Evolutionary conservation across 2,329 filamentous ascomycete species (phyloP).

Genomic region (Arthroderma sp.): DNA sequence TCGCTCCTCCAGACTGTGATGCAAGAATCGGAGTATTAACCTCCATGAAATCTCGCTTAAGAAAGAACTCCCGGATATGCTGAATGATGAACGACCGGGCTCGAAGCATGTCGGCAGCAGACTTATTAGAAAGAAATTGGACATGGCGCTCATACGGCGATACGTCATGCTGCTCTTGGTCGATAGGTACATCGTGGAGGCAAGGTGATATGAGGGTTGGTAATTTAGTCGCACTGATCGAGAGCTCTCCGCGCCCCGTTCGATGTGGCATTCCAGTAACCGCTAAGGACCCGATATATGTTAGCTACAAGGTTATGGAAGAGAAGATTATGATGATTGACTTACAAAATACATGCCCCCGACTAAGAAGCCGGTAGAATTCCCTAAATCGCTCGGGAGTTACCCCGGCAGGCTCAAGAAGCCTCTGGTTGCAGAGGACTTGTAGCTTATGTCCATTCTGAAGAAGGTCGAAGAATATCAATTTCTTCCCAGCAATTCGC

Average conservation of each 20-base stretch:
- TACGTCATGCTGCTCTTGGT: constrained; percentile 56
- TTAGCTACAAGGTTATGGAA: constrained; percentile 4
- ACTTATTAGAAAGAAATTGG: constrained; percentile 65
- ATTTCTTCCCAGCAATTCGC: constrained; percentile 58
- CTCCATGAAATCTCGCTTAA: constrained; percentile 62
- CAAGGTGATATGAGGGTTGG: constrained; percentile 64
- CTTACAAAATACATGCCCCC: constrained; percentile 76
- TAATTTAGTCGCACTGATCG: constrained; percentile 53
- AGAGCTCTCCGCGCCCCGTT: constrained; percentile 62
- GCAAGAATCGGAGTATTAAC: constrained; percentile 84
- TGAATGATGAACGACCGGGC: constrained; percentile 63
- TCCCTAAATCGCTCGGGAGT: constrained; percentile 39
- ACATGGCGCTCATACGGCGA: constrained; percentile 68
- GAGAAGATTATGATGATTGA: constrained; percentile 13
- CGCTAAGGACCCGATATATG: constrained; percentile 33
- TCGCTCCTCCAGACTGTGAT: constrained; percentile 70
- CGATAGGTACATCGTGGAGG: constrained; percentile 63
- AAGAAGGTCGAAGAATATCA: constrained; percentile 72
- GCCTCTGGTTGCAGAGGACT: constrained; percentile 55
- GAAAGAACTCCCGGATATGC: constrained; percentile 59
- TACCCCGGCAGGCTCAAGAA: constrained; percentile 23
- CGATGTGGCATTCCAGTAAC: constrained; percentile 57
- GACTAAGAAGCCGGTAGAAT: constrained; percentile 53
- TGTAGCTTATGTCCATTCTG: constrained; percentile 63
- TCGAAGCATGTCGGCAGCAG: constrained; percentile 54